Percentiles rank a stretch among this genome's conserved stretches.
Conservation (phyloP, 176 grass and related monocot species). For the Cocos nucifera region DNA sequence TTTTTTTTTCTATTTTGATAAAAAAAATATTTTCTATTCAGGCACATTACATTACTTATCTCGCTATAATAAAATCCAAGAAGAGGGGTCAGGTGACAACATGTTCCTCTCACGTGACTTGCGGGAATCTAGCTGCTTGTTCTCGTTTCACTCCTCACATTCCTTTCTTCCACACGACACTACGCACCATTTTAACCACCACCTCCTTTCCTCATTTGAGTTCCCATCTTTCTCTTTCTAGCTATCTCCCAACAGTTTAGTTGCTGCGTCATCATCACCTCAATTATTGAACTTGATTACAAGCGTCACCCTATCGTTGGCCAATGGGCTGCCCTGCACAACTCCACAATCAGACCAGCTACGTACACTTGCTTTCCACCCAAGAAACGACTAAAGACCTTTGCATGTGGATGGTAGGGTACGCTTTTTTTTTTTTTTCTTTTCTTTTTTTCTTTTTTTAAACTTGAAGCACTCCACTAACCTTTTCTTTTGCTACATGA, state of each 20-base stretch:
- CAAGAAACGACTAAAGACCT: too few species aligned
- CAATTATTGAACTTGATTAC: background rate
- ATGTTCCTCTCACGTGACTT: constrained; percentile 2
- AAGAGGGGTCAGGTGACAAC: background rate
- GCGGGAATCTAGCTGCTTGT: background rate
- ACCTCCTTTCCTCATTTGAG: too few species aligned
- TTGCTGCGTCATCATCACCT: background rate
- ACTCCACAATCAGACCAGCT: background rate
- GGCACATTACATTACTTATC: too few species aligned
- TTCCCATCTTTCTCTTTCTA: background rate
- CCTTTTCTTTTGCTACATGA: too few species aligned
- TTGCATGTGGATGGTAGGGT: too few species aligned
- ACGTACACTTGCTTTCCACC: too few species aligned
- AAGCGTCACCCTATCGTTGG: background rate
- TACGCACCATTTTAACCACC: too few species aligned
- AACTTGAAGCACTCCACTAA: too few species aligned
- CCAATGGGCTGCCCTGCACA: background rate
- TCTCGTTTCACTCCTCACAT: background rate
- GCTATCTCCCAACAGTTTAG: background rate
- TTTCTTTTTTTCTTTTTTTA: too few species aligned
- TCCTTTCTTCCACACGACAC: background rate
- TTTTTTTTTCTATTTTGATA: too few species aligned
- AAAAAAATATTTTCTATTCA: too few species aligned
- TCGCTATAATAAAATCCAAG: background rate
- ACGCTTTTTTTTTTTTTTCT: too few species aligned